Conservation (phyloP, 1,284 basidiomycete genomes). For the Ganoderma boninense region DNA sequence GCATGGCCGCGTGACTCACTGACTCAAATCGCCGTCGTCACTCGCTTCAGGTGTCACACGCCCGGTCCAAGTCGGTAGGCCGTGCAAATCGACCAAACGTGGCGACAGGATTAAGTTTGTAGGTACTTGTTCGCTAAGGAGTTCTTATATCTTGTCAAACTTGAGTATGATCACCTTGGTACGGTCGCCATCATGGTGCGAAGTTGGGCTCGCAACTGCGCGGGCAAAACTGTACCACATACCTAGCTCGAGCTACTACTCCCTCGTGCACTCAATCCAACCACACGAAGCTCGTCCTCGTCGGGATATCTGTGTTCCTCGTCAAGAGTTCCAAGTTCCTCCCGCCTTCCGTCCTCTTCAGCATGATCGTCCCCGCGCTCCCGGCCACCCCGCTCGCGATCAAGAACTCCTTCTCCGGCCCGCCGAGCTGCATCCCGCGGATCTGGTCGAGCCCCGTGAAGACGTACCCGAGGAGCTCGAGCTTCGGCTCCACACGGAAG, state of each 20-base stretch:
- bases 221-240: neutral
- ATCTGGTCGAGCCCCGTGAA: slow-evolving; percentile 72
- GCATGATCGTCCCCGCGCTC: slow-evolving; percentile 62
- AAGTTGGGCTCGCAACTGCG: no score
- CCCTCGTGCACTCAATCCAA: slow-evolving; percentile 22
- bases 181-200: no score
- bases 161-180: no score
- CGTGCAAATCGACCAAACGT: no score
- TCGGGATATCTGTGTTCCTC: slow-evolving; percentile 58
- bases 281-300: slow-evolving; percentile 62
- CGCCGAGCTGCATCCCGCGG: slow-evolving; percentile 68
- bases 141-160: no score
- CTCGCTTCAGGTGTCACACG: no score
- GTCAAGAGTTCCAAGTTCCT: slow-evolving; percentile 59
- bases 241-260: neutral
- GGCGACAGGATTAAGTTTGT: no score
- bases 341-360: slow-evolving; percentile 62
- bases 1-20: no score
- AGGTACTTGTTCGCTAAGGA: no score
- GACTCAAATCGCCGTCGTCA: no score
- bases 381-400: slow-evolving; percentile 62
- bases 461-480: slow-evolving; percentile 56
- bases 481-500: slow-evolving; percentile 39
- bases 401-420: slow-evolving; percentile 61
- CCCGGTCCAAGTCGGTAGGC: no score